Evolutionary conservation across 768 basidiomycete species (phyloP).

Genomic region (Macrolepiota fuliginosa): DNA sequence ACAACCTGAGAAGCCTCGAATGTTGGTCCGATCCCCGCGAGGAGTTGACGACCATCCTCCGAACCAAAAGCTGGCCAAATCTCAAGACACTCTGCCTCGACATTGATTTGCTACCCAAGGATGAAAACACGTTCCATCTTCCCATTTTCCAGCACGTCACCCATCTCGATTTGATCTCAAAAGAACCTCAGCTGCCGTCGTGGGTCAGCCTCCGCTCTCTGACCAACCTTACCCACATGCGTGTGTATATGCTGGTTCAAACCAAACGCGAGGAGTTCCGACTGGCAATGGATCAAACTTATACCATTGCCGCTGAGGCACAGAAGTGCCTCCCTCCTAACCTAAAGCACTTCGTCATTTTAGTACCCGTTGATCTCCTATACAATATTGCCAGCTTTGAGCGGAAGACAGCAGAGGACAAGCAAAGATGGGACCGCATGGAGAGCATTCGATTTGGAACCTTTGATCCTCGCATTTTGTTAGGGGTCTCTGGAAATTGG

Average conservation of each 20-base stretch:
- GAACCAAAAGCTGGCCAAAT: not conserved
- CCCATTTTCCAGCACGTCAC: constrained; percentile 7
- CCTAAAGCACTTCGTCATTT: not conserved
- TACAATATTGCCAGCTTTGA: not conserved
- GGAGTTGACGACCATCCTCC: not conserved
- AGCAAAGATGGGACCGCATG: not conserved
- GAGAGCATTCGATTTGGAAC: not conserved
- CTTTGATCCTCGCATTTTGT: not conserved
- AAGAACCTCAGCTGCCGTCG: constrained; percentile 1
- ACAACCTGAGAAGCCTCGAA: constrained; percentile 2
- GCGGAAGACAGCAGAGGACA: not conserved
- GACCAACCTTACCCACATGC: not conserved
- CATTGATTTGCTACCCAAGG: constrained; percentile 1
- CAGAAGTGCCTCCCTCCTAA: not conserved
- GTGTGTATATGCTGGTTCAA: not conserved
- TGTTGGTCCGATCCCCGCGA: constrained; percentile 2
- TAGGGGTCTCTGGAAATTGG: not conserved
- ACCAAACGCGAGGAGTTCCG: not conserved
- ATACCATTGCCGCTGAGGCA: not conserved
- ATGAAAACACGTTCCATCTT: constrained; percentile 9
- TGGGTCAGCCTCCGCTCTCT: constrained; percentile 2
- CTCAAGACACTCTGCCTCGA: not conserved
- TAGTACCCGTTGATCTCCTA: not conserved
- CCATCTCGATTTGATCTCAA: constrained; percentile 1
- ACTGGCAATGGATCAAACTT: not conserved